phyloP scores from a whole-genome alignment of 1,284 basidiomycete genomes.

The Hemileia vastatrix region DNA sequence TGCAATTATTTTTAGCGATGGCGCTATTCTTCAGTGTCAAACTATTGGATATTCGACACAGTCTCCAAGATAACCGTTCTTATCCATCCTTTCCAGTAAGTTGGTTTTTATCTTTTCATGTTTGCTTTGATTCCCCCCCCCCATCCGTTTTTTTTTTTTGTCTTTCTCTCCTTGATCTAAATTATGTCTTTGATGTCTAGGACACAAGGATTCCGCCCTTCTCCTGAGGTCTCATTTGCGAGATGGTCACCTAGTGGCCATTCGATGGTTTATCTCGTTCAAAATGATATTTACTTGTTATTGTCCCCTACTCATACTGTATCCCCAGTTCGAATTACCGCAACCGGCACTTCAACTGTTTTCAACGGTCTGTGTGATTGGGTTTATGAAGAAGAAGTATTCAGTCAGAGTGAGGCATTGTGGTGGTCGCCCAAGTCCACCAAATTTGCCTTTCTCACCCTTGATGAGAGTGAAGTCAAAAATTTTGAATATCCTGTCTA shows the following conservation, averaged over 20 bases:
- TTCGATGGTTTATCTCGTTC: conserved; percentile 67
- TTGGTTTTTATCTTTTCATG: too few species aligned
- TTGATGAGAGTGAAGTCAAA: conserved; percentile 79
- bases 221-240: conserved; percentile 64
- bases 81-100: conserved; percentile 48
- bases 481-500: conserved; percentile 82
- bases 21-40: conserved; percentile 76
- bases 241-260: conserved; percentile 73
- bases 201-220: conserved; percentile 50
- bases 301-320: conserved; percentile 51
- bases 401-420: conserved; percentile 60
- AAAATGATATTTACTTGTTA: conserved; percentile 74
- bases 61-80: conserved; percentile 58
- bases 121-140: background rate
- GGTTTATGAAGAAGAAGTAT: conserved; percentile 51
- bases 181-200: background rate
- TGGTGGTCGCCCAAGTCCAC: conserved; percentile 84
- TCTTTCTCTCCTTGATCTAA: background rate
- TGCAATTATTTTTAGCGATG: conserved; percentile 58
- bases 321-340: conserved; percentile 65
- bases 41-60: conserved; percentile 72
- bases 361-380: conserved; percentile 95
- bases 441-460: conserved; percentile 70
- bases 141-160: background rate
- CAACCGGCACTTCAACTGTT: conserved; percentile 66